phyloP scores from a whole-genome alignment of 2,329 filamentous ascomycete species.

The Didymella sp. region DNA sequence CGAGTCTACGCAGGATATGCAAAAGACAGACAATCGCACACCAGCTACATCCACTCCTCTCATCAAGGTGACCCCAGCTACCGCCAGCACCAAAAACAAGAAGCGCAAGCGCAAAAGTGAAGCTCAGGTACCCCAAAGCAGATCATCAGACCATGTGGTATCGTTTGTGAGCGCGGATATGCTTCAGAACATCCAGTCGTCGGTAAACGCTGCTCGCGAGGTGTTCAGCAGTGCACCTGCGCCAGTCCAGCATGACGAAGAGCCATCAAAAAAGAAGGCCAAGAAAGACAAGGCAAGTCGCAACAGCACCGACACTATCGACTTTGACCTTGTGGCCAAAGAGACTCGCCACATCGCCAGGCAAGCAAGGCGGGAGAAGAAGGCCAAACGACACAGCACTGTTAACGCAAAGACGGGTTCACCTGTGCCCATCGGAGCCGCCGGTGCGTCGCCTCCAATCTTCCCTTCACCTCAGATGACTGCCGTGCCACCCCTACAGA shows the following conservation, averaged over 20 bases:
- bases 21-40: not conserved
- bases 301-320: not conserved
- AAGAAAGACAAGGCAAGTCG: conserved; percentile 10
- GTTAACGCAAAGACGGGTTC: not conserved
- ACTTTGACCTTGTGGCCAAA: conserved; percentile 11
- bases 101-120: conserved; percentile 31
- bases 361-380: conserved; percentile 13
- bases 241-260: not conserved
- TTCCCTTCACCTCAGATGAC: not conserved
- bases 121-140: not conserved
- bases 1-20: not conserved
- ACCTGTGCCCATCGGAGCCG: not conserved
- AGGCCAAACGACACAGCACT: conserved; percentile 2
- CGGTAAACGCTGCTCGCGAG: conserved; percentile 17
- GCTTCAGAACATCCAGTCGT: conserved; percentile 18
- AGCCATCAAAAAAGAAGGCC: not conserved
- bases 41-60: not conserved
- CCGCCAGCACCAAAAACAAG: conserved; percentile 13
- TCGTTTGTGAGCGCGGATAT: conserved; percentile 17
- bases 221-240: conserved; percentile 8
- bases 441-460: not conserved
- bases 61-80: conserved; percentile 8
- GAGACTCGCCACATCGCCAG: conserved; percentile 7
- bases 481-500: not conserved
- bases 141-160: not conserved